phyloP scores from a whole-genome alignment of 2,329 filamentous ascomycete species.

The Bipolaris victoriae region DNA sequence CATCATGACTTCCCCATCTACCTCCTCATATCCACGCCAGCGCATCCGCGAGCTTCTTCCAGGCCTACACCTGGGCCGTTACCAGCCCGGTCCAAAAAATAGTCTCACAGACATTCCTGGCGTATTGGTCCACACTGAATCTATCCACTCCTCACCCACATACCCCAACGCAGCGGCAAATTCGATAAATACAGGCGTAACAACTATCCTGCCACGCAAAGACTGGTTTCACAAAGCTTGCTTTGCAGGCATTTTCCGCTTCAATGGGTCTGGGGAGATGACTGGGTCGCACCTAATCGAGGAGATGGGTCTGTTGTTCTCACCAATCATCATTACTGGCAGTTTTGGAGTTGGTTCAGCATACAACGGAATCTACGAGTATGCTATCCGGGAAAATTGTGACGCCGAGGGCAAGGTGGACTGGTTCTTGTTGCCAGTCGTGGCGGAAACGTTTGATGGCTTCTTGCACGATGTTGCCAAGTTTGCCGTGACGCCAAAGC shows the following conservation, averaged over 20 bases:
- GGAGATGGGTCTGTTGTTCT: conserved; percentile 65
- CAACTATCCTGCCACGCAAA: conserved; percentile 52
- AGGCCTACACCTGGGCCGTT: conserved; percentile 45
- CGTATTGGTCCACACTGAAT: conserved; percentile 52
- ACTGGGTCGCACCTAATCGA: conserved; percentile 67
- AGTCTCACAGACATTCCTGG: conserved; percentile 54
- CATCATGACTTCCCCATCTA: conserved; percentile 17
- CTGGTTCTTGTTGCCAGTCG: conserved; percentile 63
- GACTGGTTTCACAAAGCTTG: conserved; percentile 52
- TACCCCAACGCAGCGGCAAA: conserved; percentile 36
- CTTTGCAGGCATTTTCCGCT: conserved; percentile 59
- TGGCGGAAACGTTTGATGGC: conserved; percentile 69
- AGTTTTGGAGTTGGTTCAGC: conserved; percentile 64
- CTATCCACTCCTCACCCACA: conserved; percentile 41
- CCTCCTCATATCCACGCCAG: conserved; percentile 28
- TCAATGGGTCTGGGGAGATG: conserved; percentile 69
- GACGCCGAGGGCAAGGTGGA: conserved; percentile 54
- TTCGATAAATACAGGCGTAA: conserved; percentile 53
- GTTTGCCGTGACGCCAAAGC: conserved; percentile 61
- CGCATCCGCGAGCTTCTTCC: conserved; percentile 50
- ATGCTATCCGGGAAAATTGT: conserved; percentile 57
- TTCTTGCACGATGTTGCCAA: conserved; percentile 63
- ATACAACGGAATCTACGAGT: conserved; percentile 65
- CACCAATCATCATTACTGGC: conserved; percentile 66
- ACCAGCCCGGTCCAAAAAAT: conserved; percentile 50